phyloP scores from a whole-genome alignment of 2,329 filamentous ascomycete genomes.

The Pseudocercospora cruenta region DNA sequence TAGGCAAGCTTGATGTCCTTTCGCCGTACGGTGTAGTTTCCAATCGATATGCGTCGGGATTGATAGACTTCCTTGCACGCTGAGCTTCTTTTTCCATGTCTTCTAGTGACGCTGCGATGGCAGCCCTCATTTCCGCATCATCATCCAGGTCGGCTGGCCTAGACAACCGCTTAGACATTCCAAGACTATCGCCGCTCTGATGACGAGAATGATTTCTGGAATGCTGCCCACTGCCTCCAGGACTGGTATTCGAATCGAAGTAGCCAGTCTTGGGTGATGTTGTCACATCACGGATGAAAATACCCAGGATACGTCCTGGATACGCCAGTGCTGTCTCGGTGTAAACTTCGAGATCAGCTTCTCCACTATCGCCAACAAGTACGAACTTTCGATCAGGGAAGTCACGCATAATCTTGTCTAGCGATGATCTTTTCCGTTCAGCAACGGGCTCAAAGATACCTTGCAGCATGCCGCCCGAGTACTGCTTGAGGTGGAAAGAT shows the following conservation, averaged over 20 bases:
- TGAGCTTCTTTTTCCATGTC: conserved; percentile 47
- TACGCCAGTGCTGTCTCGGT: conserved; percentile 87
- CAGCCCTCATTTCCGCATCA: conserved; percentile 52
- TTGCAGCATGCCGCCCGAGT: conserved; percentile 86
- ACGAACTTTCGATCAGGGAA: conserved; percentile 90
- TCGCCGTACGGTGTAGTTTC: not conserved
- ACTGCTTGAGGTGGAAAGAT: conserved; percentile 94
- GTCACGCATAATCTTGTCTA: conserved; percentile 83
- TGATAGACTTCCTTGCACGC: conserved; percentile 40
- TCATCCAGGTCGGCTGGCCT: conserved; percentile 44
- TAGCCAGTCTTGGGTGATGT: conserved; percentile 71
- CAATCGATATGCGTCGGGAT: conserved; percentile 38
- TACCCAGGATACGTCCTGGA: conserved; percentile 77
- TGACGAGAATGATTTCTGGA: conserved; percentile 37
- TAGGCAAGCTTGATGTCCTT: not conserved
- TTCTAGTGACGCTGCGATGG: conserved; percentile 52
- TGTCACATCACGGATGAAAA: conserved; percentile 96
- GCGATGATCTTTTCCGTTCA: conserved; percentile 85
- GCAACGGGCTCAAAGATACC: conserved; percentile 97
- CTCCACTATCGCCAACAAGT: conserved; percentile 91
- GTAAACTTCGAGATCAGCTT: conserved; percentile 96
- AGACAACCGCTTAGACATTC: conserved; percentile 37
- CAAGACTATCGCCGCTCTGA: conserved; percentile 37
- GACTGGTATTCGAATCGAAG: conserved; percentile 68
- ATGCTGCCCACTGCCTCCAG: conserved; percentile 34